A percentile compares a stretch with the other conserved stretches of the same genome.
Evolutionary conservation across 345 rosid genomes (phyloP).

Genomic region (Raphanus raphanistrum): DNA sequence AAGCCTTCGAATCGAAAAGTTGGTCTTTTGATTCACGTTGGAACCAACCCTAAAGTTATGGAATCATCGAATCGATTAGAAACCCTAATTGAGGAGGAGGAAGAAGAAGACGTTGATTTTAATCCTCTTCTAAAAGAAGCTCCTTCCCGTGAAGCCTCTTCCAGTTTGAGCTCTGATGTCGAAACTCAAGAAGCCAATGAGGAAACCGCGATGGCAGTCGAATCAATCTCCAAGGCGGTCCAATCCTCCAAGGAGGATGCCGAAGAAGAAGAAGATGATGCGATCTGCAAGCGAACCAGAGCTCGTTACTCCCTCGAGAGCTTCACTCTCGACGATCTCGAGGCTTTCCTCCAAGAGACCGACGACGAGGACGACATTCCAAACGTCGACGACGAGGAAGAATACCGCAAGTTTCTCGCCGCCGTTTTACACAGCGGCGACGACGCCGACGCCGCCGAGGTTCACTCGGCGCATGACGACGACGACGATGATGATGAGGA

Average conservation of each 20-base stretch:
- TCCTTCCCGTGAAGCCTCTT: slow-evolving; percentile 77
- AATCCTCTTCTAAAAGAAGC: slow-evolving; percentile 75
- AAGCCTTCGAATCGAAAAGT: neutral
- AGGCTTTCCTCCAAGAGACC: slow-evolving; percentile 90
- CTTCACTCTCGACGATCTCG: slow-evolving; percentile 93
- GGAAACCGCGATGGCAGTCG: slow-evolving; percentile 40
- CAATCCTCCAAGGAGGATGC: neutral
- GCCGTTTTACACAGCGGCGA: slow-evolving; percentile 67
- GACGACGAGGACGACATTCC: slow-evolving; percentile 89
- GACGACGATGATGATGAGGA: slow-evolving; percentile 85
- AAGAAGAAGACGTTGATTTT: slow-evolving; percentile 83
- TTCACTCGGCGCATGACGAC: slow-evolving; percentile 47
- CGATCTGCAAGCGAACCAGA: slow-evolving; percentile 86
- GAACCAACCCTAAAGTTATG: slow-evolving; percentile 19
- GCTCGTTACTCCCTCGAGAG: slow-evolving; percentile 80
- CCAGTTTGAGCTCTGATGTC: slow-evolving; percentile 82
- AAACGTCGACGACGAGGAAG: slow-evolving; percentile 86
- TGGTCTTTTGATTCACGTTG: neutral
- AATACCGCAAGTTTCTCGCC: slow-evolving; percentile 85
- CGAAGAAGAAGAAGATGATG: slow-evolving; percentile 71
- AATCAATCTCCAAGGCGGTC: slow-evolving; percentile 15
- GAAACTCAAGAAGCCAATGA: slow-evolving; percentile 51
- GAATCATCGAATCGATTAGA: neutral
- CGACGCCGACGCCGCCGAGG: slow-evolving; percentile 43
- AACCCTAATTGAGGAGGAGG: slow-evolving; percentile 65